Base-by-base conservation (phyloP, 2,329 filamentous ascomycete genomes). In the Cryphonectria naterciae region DNA sequence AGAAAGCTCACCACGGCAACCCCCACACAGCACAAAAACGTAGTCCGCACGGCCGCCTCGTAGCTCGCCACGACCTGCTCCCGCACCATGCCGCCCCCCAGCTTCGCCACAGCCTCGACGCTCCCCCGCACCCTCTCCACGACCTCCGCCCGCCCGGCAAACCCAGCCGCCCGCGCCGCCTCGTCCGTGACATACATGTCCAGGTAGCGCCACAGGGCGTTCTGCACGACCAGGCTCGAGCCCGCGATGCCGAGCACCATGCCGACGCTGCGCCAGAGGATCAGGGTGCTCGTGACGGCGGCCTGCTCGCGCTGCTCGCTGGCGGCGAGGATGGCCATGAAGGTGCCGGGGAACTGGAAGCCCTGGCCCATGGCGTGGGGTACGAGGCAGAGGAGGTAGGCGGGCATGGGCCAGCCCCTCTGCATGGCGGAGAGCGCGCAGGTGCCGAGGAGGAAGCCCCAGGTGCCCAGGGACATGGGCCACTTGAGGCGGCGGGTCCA, bases 171-270 rank as follows among this genome's bases (percentile, higher is more conserved):
- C 0, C 83, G 82, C 0, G 89, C 91, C 0, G 83, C 84, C 22
- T 63, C 46, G 28, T 73, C 71, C 22, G 71, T 73, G 11, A 95
- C 90, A 46, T 86, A 84, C 15, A 78, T 73, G 5, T 87, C 80
- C 6, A 95, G 83, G 74, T 90, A 91, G 25, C 84, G 80, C 11
- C 87, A 80, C 67, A 95, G 81, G 0, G 88, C 85, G 76, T 94
- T 94, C 81, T 95, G 92, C 73, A 95, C 82, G 10, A 94, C 87
- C 70, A 94, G 85, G 77, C 90, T 92, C 74, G 89, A 92, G 67
- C 86, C 82, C 0, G 92, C 89, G 61, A 95, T 87, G n/a, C 92
- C 93, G 76, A 94, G 85, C 0, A 95, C 92, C 69, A 86, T 87
- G 8, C 92, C 93, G 6, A 95, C 80, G 70, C 88, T 80, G 68